Base-by-base conservation (phyloP, 2,329 filamentous ascomycete species). In the Ramularia collo-cygni region DNA sequence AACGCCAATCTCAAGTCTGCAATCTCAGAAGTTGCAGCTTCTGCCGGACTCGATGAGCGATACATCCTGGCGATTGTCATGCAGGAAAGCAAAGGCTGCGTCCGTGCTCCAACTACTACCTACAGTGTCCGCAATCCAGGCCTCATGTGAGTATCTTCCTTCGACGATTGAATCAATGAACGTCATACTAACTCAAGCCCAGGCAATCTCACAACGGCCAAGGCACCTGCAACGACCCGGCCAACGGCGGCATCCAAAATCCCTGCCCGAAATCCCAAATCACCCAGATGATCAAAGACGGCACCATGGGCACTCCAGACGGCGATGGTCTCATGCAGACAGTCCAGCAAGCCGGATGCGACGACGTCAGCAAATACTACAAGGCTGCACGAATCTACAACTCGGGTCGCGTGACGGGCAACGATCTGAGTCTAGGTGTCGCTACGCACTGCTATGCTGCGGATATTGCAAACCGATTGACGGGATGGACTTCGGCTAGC, bases 401-500 rank as follows among this genome's bases (percentile, higher is more conserved):
- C 56, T 69, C 66, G 13, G 71, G 71, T 19, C 43, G 40, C n/a
- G 37, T 58, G 8, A 40, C 46, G 5, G 44, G 48, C 33, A 58
- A 55, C 27, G 61, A 69, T 46, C 50, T 72, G 60, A 68, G 47
- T 45, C 68, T n/a, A 54, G 67, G 67, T 34, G 61, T 71, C 50
- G 65, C 64, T 9, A 72, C 70, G n/a, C 66, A 68, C 46, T 75
- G 72, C 62, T 76, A 76, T 50, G 59, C 65, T n/a, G 64, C 60
- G 12, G 72, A 76, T 47, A 61, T 76, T 48, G 72, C 73, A 27
- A 73, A 73, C 51, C 60, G 69, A 21, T 56, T 73, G 28, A 59
- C 61, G 4, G 65, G 68, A 7, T 70, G 67, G 67, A 45, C 39
- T 3, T 42, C 30, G 5, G 32, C 30, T 1, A 16, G 18, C 8